These are phyloP conservation scores for Cryptococcus sp. DNA, from an alignment of 1,284 basidiomycete genomes.

Conservation along the genomic window DNA sequence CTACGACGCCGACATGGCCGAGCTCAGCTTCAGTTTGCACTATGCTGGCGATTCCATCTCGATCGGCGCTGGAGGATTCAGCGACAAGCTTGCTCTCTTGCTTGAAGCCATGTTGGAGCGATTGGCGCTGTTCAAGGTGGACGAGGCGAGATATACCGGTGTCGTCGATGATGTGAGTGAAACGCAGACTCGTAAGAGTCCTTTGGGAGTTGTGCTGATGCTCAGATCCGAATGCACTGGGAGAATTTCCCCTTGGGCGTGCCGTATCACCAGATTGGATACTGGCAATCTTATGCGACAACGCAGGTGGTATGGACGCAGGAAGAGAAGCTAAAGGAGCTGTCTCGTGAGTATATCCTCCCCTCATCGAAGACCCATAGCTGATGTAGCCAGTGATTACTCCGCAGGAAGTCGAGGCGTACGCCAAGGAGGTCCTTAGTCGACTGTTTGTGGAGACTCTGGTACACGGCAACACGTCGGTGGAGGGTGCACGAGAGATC, in stretches of 20 bases:
- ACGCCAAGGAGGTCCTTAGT: constrained; percentile 61
- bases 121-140: constrained; percentile 63
- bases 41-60: constrained; percentile 64
- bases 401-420: constrained; percentile 64
- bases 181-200: too few species aligned
- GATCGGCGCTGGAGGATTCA: constrained; percentile 77
- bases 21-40: constrained; percentile 70
- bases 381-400: constrained; percentile 56
- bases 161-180: constrained; percentile 72
- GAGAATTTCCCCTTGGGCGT: constrained; percentile 83
- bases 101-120: constrained; percentile 69
- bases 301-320: constrained; percentile 71
- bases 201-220: constrained; percentile 8
- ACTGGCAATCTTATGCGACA: constrained; percentile 67
- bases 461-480: constrained; percentile 77
- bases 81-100: constrained; percentile 83
- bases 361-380: neutral
- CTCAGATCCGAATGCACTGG: constrained; percentile 47
- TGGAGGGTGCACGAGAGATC: constrained; percentile 71
- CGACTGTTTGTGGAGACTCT: constrained; percentile 70
- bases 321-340: constrained; percentile 70
- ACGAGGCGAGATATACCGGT: constrained; percentile 68
- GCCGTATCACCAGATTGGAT: constrained; percentile 74
- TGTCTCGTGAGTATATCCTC: constrained; percentile 56
- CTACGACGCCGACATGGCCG: constrained; percentile 90